Evolutionary conservation across 148 eudicot species (phyloP).

Genomic region (Diospyros lotus): DNA sequence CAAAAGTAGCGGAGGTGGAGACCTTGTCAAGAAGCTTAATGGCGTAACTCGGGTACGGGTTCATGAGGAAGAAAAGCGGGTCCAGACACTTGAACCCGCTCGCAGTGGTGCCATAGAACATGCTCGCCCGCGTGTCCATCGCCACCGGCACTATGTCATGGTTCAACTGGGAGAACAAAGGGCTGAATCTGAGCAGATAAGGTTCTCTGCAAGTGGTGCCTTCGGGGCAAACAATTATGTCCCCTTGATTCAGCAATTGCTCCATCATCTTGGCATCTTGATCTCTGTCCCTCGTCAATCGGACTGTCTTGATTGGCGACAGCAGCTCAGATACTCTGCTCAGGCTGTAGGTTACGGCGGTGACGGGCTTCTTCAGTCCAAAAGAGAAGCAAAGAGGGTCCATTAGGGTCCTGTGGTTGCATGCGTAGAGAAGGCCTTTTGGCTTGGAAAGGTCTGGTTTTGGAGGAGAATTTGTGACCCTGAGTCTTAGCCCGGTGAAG

Average conservation of each 20-base stretch:
- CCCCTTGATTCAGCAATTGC: constrained; percentile 43
- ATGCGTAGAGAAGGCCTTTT: constrained; percentile 58
- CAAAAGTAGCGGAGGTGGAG: constrained; percentile 10
- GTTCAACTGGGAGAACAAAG: constrained; percentile 64
- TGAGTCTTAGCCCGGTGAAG: constrained; percentile 43
- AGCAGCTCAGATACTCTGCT: constrained; percentile 62
- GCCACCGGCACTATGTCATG: constrained; percentile 69
- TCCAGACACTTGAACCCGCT: constrained; percentile 66
- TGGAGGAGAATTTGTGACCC: constrained; percentile 7
- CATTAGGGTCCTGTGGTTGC: constrained; percentile 70
- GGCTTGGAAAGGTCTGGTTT: background rate
- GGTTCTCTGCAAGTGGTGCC: constrained; percentile 88
- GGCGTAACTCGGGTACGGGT: constrained; percentile 59
- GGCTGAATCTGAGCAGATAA: constrained; percentile 63
- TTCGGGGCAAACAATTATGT: constrained; percentile 72
- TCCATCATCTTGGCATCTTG: constrained; percentile 54
- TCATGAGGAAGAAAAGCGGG: constrained; percentile 71
- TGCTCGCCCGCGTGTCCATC: constrained; percentile 47
- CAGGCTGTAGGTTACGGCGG: constrained; percentile 71
- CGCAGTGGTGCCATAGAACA: constrained; percentile 83
- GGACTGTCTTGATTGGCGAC: constrained; percentile 62
- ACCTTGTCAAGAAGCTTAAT: constrained; percentile 41
- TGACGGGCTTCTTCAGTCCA: constrained; percentile 45
- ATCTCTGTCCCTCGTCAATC: constrained; percentile 50
- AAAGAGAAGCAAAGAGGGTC: constrained; percentile 65